phyloP scores from a whole-genome alignment of 2,329 filamentous ascomycete genomes.

The Beauveria brongniartii region DNA sequence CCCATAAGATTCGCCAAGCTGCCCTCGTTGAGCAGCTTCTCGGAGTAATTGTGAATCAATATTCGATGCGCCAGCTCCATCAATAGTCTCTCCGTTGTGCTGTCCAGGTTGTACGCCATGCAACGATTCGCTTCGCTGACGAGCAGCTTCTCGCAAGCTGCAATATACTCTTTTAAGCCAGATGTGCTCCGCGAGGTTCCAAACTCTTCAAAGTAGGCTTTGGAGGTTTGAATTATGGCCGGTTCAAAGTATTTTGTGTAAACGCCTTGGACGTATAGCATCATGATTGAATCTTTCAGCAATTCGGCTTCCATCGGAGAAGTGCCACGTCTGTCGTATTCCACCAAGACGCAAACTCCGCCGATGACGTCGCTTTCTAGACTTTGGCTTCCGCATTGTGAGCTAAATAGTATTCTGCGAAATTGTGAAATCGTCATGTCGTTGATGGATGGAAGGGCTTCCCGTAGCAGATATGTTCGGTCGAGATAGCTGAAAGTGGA shows the following conservation, averaged over 20 bases:
- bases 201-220: slow-evolving; percentile 60
- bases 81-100: slow-evolving; percentile 70
- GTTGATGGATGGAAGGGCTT: slow-evolving; percentile 63
- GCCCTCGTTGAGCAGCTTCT: slow-evolving; percentile 55
- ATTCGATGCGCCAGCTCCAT: slow-evolving; percentile 65
- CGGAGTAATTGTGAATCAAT: slow-evolving; percentile 60
- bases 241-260: slow-evolving; percentile 78
- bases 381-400: slow-evolving; percentile 14
- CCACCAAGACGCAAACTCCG: slow-evolving; percentile 67
- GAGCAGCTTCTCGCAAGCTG: slow-evolving; percentile 60
- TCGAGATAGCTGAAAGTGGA: slow-evolving; percentile 94
- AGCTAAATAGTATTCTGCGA: slow-evolving; percentile 46
- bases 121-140: slow-evolving; percentile 66
- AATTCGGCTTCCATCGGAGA: slow-evolving; percentile 51
- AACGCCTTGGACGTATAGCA: slow-evolving; percentile 77
- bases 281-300: slow-evolving; percentile 68
- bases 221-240: slow-evolving; percentile 59
- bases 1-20: slow-evolving; percentile 68
- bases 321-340: slow-evolving; percentile 57
- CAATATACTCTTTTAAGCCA: slow-evolving; percentile 68
- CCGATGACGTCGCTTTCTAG: slow-evolving; percentile 30
- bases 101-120: slow-evolving; percentile 73
- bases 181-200: slow-evolving; percentile 56
- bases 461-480: slow-evolving; percentile 74
- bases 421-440: slow-evolving; percentile 76